A percentile compares a stretch with the other conserved stretches of the same genome.
Conservation (phyloP, 768 basidiomycete species). For the Mycena latifolia region DNA sequence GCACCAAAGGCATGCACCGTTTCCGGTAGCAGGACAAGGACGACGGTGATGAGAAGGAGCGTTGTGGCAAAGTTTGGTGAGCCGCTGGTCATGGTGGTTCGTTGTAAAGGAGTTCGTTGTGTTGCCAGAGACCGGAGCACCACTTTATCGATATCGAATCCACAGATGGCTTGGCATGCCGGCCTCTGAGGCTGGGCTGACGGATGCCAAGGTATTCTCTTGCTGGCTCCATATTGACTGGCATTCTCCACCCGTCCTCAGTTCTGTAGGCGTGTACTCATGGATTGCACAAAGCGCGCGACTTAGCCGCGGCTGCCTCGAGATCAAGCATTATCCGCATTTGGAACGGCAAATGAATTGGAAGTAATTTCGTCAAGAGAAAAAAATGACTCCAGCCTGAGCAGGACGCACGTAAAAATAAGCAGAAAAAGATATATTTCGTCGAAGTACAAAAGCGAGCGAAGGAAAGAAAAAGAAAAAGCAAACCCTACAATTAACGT, state of each 20-base stretch:
- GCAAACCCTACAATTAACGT: slow-evolving; percentile 26
- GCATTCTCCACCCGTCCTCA: neutral
- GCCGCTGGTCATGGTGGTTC: slow-evolving; percentile 19
- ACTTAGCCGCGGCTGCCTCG: no score
- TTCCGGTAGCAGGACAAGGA: slow-evolving; percentile 56
- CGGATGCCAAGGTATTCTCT: neutral
- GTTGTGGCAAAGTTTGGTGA: slow-evolving; percentile 43
- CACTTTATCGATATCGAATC: slow-evolving; percentile 13
- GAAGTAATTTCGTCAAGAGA: neutral
- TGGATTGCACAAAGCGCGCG: no score
- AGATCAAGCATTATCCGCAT: no score
- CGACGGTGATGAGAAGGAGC: slow-evolving; percentile 51
- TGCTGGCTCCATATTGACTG: neutral
- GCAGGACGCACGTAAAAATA: no score
- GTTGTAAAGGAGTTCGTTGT: neutral
- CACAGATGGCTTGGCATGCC: slow-evolving; percentile 39
- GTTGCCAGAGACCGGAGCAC: neutral
- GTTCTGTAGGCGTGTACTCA: no score
- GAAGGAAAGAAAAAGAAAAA: neutral
- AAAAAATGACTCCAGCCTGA: no score
- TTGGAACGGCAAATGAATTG: neutral
- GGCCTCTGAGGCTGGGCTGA: slow-evolving; percentile 34
- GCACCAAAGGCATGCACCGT: slow-evolving; percentile 67
- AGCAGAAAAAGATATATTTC: no score
- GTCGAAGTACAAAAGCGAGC: neutral